Evolutionary conservation across 257 asterid genomes (phyloP), one percentile per base, ranked within the genome.

Genomic region (Paraleonurus japonicus): DNA sequence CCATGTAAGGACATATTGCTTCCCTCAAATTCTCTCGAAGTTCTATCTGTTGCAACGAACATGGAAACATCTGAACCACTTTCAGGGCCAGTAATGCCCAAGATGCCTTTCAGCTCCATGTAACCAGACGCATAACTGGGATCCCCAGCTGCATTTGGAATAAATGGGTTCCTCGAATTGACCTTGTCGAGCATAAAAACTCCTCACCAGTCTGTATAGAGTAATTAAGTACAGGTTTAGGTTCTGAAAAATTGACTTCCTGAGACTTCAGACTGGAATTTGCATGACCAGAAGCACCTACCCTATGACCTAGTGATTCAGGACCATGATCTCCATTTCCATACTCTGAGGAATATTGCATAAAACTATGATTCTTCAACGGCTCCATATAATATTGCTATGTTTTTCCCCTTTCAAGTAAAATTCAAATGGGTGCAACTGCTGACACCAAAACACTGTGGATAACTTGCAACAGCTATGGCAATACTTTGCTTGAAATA

Each of bases 151-250:
- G 65, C 60, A 71, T 74, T 86, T 41, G 95, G 84, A 65, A 69
- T 71, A 72, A 75, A 75, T 50, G 92, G 82, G 71, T 78, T 78
- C 85, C 79, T 81, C 27, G 87, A 86, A 80, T 85, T 88, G 71
- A 85, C 88, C 37, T 92, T 75, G 67, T 90, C 96, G 17, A 84
- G 96, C 96, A 93, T 90, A 81, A 93, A 74, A 93, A 93, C 81
- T 90, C 98, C 80, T 93, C 98, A 47, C 98, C 98, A n/a, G 98
- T 93, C 83, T 85, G 97, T 74, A 93, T 85, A 39, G 98, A 90
- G 85, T 71, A 90, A 79, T 93, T 89, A 59, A 30, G 92, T 27
- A 83, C 92, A 61, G 94, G 97, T 65, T 85, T 90, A 74, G 89
- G 69, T 75, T 86, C 87, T 68, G 86, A 74, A 80, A 77, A 72